A percentile compares a stretch with the other conserved stretches of the same genome.
These are phyloP conservation scores for Furculomyces boomerangus DNA, from an alignment of 371 early-diverging fungal genomes.

Conservation along the genomic window DNA sequence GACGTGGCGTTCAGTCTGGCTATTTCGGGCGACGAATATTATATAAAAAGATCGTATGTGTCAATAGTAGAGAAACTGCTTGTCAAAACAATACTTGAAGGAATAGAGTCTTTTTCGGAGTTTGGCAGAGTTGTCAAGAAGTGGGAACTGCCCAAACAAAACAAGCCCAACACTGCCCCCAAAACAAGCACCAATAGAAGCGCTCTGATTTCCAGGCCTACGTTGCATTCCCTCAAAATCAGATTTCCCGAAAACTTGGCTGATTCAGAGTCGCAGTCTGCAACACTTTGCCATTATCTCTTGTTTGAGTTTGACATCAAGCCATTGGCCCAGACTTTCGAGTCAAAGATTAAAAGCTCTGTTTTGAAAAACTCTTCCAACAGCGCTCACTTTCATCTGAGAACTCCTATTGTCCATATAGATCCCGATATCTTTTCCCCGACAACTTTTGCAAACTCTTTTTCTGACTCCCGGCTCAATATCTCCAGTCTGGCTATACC, in stretches of 20 bases:
- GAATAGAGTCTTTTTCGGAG: neutral
- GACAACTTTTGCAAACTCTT: neutral
- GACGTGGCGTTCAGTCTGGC: neutral
- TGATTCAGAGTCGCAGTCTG: neutral
- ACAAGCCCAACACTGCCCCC: neutral
- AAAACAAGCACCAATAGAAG: neutral
- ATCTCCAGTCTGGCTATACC: neutral
- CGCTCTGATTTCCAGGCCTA: neutral
- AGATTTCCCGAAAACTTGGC: neutral
- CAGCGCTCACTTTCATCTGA: neutral
- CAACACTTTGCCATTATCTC: neutral
- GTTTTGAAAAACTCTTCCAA: neutral
- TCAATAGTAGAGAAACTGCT: neutral
- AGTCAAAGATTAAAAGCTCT: neutral
- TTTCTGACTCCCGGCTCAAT: neutral
- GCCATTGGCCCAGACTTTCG: neutral
- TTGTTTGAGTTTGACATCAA: neutral
- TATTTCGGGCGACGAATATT: neutral
- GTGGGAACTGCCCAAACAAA: neutral
- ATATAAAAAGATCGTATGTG: neutral
- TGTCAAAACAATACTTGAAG: neutral
- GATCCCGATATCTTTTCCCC: neutral
- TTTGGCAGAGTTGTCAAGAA: neutral
- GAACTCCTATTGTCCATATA: neutral
- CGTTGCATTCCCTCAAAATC: neutral